Evolutionary conservation across 768 basidiomycete genomes (phyloP), one percentile per base, ranked within the genome.

Genomic region (Boletellus emodensis): DNA sequence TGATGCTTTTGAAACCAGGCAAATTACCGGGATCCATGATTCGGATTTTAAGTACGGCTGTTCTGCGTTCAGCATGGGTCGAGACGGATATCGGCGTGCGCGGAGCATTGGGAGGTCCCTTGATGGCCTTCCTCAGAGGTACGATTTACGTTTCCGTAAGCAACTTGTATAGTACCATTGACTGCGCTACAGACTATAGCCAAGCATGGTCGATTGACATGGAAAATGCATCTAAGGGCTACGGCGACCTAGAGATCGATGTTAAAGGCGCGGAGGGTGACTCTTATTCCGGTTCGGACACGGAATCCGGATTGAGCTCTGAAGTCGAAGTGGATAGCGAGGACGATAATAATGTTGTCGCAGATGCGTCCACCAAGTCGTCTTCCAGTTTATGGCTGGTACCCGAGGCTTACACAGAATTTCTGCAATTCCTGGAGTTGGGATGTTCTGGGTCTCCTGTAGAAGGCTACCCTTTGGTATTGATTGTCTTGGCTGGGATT

Each of bases 401-500:
- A 24, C 80, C 77, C 10, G 59, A 61, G 20, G 80, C 83, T 3
- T 95, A 87, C 61, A 66, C 60, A 13, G 83, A 87, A 43, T 94
- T 97, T 67, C 71, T 93, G 18, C 78, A 76, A 34, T 96, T 94
- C 71, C 77, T 97, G 18, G 73, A 83, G 48, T 70, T 81, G 1
- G 90, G 85, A 11, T 96, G 93, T 64, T 79, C 81, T n/a, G 86
- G 87, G 1, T 81, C 85, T 5, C 86, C 92, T 0, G 63, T 81
- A 1, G 78, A 87, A 55, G 88, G 87, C 3, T 98, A 96, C 65
- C 92, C 91, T 0, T 76, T 84, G 2, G 75, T 95, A 24, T 71
- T 96, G 15, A 74, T 96, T 22, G 75, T 94, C 22, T 63, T 97
- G 13, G 88, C 91, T 2, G 93, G 90, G 0, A 79, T 97, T 12